A percentile compares a stretch with the other conserved stretches of the same genome.
Evolutionary conservation across 1,284 basidiomycete species (phyloP).

Genomic region (Xerocomus amazonicus): DNA sequence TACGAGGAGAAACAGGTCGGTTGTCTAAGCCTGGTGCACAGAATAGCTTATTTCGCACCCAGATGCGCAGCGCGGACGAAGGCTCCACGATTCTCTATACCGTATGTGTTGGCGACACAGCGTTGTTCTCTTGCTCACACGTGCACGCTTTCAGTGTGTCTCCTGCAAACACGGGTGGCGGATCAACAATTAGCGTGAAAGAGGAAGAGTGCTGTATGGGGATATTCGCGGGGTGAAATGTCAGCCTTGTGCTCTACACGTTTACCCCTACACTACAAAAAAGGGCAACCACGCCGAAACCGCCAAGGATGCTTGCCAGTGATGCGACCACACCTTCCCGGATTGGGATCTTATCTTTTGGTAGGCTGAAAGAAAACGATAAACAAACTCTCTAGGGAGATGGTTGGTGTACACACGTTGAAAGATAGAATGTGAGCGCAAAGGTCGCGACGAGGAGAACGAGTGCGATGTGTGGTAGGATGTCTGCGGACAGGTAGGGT

Average conservation of each 20-base stretch:
- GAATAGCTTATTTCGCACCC: constrained; percentile 3
- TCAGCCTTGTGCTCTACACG: constrained; percentile 47
- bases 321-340: constrained; percentile 68
- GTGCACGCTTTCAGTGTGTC: constrained; percentile 47
- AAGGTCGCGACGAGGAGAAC: constrained; percentile 72
- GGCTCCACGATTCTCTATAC: constrained; percentile 84
- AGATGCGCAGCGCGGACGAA: constrained; percentile 88
- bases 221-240: neutral
- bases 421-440: constrained; percentile 81
- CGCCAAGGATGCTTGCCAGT: constrained; percentile 73
- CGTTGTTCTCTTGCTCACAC: neutral
- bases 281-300: constrained; percentile 82
- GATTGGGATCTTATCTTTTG: constrained; percentile 64
- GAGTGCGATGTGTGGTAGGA: constrained; percentile 74
- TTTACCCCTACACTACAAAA: constrained; percentile 87
- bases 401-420: constrained; percentile 60
- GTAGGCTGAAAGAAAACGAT: constrained; percentile 47
- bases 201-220: neutral
- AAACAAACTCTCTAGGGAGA: constrained; percentile 2
- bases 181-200: constrained; percentile 56
- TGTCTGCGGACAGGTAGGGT: constrained; percentile 59
- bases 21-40: constrained; percentile 1
- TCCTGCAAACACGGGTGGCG: constrained; percentile 75
- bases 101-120: constrained; percentile 38
- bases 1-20: constrained; percentile 75